Evolutionary conservation across 2,329 filamentous ascomycete genomes (phyloP), one percentile per base, ranked within the genome.

Genomic region (Colletotrichum tanaceti): DNA sequence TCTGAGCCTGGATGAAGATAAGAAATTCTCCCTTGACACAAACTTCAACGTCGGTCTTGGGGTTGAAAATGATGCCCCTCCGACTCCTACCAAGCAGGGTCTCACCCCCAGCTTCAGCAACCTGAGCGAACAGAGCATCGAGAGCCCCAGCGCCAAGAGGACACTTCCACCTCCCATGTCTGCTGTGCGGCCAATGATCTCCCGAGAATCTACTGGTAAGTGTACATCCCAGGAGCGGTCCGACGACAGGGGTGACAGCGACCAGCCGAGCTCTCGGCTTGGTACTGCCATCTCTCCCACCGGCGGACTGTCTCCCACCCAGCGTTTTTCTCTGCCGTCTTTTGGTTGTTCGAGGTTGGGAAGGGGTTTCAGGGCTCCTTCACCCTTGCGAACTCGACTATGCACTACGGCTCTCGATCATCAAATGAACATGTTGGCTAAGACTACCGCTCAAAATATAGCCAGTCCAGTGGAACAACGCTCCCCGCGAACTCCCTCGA

Each of bases 71-170:
- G 94, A 97, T 58, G 84, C 95, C 65, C 94, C 95, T n/a, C 94
- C 95, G 1, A 99, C 96, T 1, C 96, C 96, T 0, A 98, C 96
- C 0, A 98, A 97, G 79, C 89, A 89, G 72, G 82, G 76, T 68
- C 80, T 80, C 63, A 82, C 78, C 47, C 81, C 79, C 73, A 86
- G 79, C 71, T 73, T 80, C 63, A 77, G 75, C 70, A 77, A 79
- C 50, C 73, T 81, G 44, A 79, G 76, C 54, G 79, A 79, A 47
- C 71, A 78, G 28, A 79, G 79, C 68, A 74, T 82, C 14, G 84
- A 85, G 59, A 85, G 82, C 68, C 84, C 84, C 5, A 86, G 83
- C 50, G 78, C 82, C 24, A 82, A 83, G 61, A 80, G 83, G 59
- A 79, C 79, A n/a, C 74, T 84, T 41, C 74, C 78, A 24, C 75